These are phyloP conservation scores for Ophiostoma australiae DNA, from an alignment of 2,329 filamentous ascomycete species.

Conservation along the genomic window DNA sequence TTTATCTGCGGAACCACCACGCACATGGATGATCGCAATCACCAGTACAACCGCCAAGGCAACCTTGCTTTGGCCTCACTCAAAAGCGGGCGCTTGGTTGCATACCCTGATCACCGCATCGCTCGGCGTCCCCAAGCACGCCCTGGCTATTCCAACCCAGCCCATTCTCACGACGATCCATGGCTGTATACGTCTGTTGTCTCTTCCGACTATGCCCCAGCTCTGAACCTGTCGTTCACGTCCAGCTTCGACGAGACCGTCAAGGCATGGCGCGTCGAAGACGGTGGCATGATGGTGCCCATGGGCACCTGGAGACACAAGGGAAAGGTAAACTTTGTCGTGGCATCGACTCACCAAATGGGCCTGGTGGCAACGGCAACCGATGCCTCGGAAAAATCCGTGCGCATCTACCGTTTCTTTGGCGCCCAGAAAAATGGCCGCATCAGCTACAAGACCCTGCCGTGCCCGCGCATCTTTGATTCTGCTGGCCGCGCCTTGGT, in stretches of 20 bases:
- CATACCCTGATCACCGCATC: slow-evolving; percentile 55
- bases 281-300: slow-evolving; percentile 38
- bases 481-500: slow-evolving; percentile 32
- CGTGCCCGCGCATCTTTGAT: slow-evolving; percentile 38
- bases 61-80: slow-evolving; percentile 56
- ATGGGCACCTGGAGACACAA: slow-evolving; percentile 52
- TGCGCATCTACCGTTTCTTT: slow-evolving; percentile 52
- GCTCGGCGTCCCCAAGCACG: slow-evolving; percentile 39
- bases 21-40: slow-evolving; percentile 58
- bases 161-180: slow-evolving; percentile 52
- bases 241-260: slow-evolving; percentile 59
- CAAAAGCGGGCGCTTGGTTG: slow-evolving; percentile 41
- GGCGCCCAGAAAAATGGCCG: slow-evolving; percentile 33
- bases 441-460: slow-evolving; percentile 39
- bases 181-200: slow-evolving; percentile 63
- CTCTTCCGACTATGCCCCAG: slow-evolving; percentile 51
- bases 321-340: slow-evolving; percentile 60
- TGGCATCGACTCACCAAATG: slow-evolving; percentile 45
- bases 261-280: slow-evolving; percentile 51
- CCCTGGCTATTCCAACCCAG: slow-evolving; percentile 51
- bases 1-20: slow-evolving; percentile 60
- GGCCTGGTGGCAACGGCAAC: slow-evolving; percentile 56
- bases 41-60: slow-evolving; percentile 62
- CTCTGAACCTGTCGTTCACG: slow-evolving; percentile 48
- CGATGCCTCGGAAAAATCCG: slow-evolving; percentile 49